These are phyloP conservation scores for Penicillium polonicum DNA, from an alignment of 2,329 filamentous ascomycete species.

Conservation along the genomic window DNA sequence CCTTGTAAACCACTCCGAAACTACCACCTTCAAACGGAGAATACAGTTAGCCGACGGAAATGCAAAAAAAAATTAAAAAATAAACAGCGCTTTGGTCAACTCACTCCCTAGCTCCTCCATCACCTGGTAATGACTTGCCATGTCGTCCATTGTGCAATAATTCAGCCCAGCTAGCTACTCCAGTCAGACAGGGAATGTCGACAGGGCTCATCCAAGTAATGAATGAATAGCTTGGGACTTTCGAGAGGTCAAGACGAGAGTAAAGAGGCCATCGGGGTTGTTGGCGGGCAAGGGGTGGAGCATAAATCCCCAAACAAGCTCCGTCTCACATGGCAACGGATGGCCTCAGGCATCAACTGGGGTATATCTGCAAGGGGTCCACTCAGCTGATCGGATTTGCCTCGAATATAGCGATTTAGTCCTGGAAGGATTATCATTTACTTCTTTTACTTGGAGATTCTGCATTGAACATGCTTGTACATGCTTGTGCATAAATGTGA, in stretches of 20 bases:
- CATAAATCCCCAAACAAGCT: constrained; percentile 25
- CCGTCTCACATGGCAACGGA: constrained; percentile 25
- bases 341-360: constrained; percentile 13
- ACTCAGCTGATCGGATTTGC: constrained; percentile 5
- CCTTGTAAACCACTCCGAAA: constrained; percentile 96
- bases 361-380: constrained; percentile 19
- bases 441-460: background rate
- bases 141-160: constrained; percentile 45
- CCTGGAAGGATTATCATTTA: background rate
- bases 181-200: constrained; percentile 18
- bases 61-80: background rate
- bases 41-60: constrained; percentile 17
- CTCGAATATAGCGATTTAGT: no score
- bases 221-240: constrained; percentile 10
- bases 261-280: constrained; percentile 8
- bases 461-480: background rate
- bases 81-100: constrained; percentile 39
- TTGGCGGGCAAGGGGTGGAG: constrained; percentile 24
- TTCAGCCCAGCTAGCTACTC: constrained; percentile 19
- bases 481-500: background rate
- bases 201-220: constrained; percentile 13
- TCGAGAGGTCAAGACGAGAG: constrained; percentile 2
- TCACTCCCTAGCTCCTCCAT: constrained; percentile 93
- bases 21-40: constrained; percentile 68
- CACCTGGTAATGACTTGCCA: constrained; percentile 88